Conservation (phyloP, 1,284 basidiomycete species). For the Malassezia cuniculi region DNA sequence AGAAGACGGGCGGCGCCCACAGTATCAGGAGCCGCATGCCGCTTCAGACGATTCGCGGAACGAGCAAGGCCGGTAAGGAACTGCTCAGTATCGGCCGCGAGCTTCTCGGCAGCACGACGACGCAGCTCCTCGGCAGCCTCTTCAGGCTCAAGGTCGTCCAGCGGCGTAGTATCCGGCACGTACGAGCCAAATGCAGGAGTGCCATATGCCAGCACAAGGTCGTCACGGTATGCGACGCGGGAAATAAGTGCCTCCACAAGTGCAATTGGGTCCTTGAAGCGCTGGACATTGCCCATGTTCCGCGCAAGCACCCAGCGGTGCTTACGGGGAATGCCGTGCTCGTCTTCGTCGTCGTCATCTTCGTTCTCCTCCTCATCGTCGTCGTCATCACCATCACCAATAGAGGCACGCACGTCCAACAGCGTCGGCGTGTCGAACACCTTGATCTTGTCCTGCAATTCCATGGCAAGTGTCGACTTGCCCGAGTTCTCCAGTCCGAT, state of each 20-base stretch:
- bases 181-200: slow-evolving; percentile 37
- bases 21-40: slow-evolving; percentile 30
- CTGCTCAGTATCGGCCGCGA: slow-evolving; percentile 32
- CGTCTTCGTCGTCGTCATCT: slow-evolving; percentile 15
- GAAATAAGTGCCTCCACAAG: slow-evolving; percentile 28
- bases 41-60: slow-evolving; percentile 29
- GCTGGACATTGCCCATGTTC: slow-evolving; percentile 36
- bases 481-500: slow-evolving; percentile 30
- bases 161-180: slow-evolving; percentile 19
- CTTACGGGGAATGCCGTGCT: slow-evolving; percentile 13
- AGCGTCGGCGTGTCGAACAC: slow-evolving; percentile 35
- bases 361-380: slow-evolving; percentile 11
- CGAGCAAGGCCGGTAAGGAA: slow-evolving; percentile 37
- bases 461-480: slow-evolving; percentile 24
- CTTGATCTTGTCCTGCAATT: slow-evolving; percentile 22
- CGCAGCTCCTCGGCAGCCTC: slow-evolving; percentile 18
- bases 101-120: slow-evolving; percentile 18
- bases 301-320: slow-evolving; percentile 26
- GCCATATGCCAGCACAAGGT: slow-evolving; percentile 39
- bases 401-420: slow-evolving; percentile 14
- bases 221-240: slow-evolving; percentile 28
- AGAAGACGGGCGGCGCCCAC: slow-evolving; percentile 29
- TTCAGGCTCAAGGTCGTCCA: slow-evolving; percentile 21
- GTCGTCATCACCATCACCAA: slow-evolving; percentile 13
- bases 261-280: slow-evolving; percentile 34